Evolutionary conservation across 108 stramenopile species (phyloP), one percentile per base, ranked within the genome.

Genomic region (Hondaea fermentalgiana): DNA sequence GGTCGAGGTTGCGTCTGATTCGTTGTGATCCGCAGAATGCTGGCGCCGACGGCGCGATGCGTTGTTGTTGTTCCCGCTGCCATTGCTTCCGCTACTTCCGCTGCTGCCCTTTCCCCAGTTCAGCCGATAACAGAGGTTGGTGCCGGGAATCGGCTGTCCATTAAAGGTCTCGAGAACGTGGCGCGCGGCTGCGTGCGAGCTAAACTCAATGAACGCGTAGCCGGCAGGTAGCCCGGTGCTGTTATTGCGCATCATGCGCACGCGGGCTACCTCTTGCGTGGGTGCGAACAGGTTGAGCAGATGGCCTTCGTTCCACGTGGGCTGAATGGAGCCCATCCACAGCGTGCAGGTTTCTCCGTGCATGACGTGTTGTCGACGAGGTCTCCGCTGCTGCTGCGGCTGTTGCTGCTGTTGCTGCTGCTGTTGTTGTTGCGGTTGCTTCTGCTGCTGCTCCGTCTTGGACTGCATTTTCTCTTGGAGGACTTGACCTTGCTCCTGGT

Each of bases 311-410:
- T 53, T 53, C 76, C 76, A 83, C 16, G 12, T 19, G 10, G 6
- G 51, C 51, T 83, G 76, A 35, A 83, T 83, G 45, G 76, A 47
- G 45, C 76, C 76, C 76, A 83, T 83, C 76, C 76, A 83, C n/a
- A 83, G 45, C 19, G 76, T 83, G 17, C 76, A 23, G 8, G 64
- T 10, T 23, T 69, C 64, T 8, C 55, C 55, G 16, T 57, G 55
- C 55, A 57, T 57, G 55, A 16, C 55, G 16, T 57, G 55, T 14
- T 57, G 55, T 16, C 55, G 8, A 16, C 55, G 55, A 8, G 55
- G 55, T 57, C 55, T 57, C 14, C 55, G 55, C 14, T 8, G 16
- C 8, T 57, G 8, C 3, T 57, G 55, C 35, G 1, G 55, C 55
- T 16, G 55, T 0, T 57, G 55, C 55, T 57, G 55, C 4, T 57